These are phyloP conservation scores for Paxillus ammoniavirescens DNA, from an alignment of 768 basidiomycete species.

Conservation along the genomic window DNA sequence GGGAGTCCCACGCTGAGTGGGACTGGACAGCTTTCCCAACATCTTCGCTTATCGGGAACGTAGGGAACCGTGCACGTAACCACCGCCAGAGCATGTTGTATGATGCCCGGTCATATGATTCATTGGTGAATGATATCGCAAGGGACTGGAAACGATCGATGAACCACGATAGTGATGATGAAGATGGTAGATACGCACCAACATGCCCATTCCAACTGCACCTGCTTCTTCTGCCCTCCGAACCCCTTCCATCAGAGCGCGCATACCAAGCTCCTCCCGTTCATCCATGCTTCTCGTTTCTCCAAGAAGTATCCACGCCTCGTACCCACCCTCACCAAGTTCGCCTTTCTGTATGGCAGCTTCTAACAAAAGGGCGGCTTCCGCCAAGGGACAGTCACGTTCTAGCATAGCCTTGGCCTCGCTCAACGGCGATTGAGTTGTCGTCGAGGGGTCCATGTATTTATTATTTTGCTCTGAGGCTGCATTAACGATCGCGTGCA, in stretches of 20 bases:
- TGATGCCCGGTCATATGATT: conserved; percentile 84
- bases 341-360: conserved; percentile 86
- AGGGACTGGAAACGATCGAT: conserved; percentile 59
- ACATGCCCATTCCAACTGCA: conserved; percentile 67
- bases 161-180: conserved; percentile 4
- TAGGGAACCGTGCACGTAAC: conserved; percentile 67
- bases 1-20: conserved; percentile 78
- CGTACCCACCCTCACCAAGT: conserved; percentile 77
- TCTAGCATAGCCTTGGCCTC: conserved; percentile 78
- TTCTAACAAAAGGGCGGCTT: conserved; percentile 85
- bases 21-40: conserved; percentile 51
- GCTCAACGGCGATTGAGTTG: conserved; percentile 48
- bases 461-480: conserved; percentile 67
- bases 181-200: conserved; percentile 45
- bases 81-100: conserved; percentile 85
- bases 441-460: conserved; percentile 52
- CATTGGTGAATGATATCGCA: conserved; percentile 95
- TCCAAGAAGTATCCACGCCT: conserved; percentile 91
- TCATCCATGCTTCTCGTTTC: conserved; percentile 90
- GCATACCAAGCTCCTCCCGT: conserved; percentile 79
- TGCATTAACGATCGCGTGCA: conserved; percentile 1
- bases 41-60: conserved; percentile 52
- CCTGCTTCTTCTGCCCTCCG: conserved; percentile 61
- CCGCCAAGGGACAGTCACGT: conserved; percentile 81
- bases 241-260: conserved; percentile 74